Conservation (phyloP, 2,329 filamentous ascomycete genomes). For the Exophiala phaeomuriformis region DNA sequence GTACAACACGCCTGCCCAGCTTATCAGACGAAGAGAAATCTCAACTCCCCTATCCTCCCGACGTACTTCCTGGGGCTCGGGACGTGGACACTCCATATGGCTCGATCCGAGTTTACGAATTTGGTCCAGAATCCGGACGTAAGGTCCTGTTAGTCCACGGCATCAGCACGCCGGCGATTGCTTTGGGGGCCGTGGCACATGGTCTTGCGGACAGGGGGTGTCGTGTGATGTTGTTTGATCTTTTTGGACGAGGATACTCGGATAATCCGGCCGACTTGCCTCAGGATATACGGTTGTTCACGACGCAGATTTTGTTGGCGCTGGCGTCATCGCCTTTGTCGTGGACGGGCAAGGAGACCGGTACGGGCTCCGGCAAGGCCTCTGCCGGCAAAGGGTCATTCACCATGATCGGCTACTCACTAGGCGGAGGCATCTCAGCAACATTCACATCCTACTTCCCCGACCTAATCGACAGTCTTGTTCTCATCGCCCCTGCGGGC, state of each 20-base stretch:
- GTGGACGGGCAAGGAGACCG: constrained; percentile 50
- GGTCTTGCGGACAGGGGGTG: constrained; percentile 59
- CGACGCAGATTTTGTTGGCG: constrained; percentile 62
- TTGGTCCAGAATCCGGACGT: constrained; percentile 62
- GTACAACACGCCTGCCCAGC: constrained; percentile 30
- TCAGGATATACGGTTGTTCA: constrained; percentile 67
- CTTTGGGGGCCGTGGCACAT: constrained; percentile 59
- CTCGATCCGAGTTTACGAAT: constrained; percentile 68
- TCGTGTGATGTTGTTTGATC: constrained; percentile 71
- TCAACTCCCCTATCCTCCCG: constrained; percentile 57
- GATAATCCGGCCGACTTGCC: constrained; percentile 60
- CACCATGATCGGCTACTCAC: constrained; percentile 68
- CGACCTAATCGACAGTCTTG: constrained; percentile 58
- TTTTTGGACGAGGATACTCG: constrained; percentile 66
- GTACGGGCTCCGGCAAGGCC: constrained; percentile 28
- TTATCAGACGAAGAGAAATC: constrained; percentile 35
- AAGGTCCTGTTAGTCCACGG: constrained; percentile 73
- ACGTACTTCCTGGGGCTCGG: constrained; percentile 61
- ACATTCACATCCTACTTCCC: constrained; percentile 65
- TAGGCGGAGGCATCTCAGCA: constrained; percentile 67
- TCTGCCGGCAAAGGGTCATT: constrained; percentile 39
- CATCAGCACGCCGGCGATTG: constrained; percentile 69
- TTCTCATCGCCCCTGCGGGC: constrained; percentile 73
- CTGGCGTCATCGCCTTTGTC: constrained; percentile 61
- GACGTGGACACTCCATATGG: constrained; percentile 60